A percentile compares a stretch with the other conserved stretches of the same genome.
Evolutionary conservation across 1,284 basidiomycete species (phyloP).

Genomic region (Gymnopus androsaceus): DNA sequence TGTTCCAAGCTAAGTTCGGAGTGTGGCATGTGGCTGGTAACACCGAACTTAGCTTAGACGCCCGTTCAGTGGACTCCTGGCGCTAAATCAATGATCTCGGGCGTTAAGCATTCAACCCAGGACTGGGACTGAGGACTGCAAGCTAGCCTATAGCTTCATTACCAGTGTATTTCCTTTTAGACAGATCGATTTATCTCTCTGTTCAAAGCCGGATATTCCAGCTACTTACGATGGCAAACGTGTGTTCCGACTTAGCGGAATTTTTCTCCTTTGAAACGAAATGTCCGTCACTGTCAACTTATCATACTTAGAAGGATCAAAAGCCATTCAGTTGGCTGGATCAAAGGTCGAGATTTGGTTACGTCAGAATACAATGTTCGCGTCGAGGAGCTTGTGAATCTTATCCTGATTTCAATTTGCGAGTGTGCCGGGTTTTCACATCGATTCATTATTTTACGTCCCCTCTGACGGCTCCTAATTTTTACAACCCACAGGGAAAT

Average conservation of each 20-base stretch:
- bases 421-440: slow-evolving; percentile 34
- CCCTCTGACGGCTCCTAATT: neutral
- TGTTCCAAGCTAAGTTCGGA: too few species aligned
- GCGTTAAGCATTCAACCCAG: too few species aligned
- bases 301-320: slow-evolving; percentile 77
- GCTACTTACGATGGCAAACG: neutral
- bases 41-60: too few species aligned
- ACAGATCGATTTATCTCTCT: neutral
- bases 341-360: slow-evolving; percentile 79
- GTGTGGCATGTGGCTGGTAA: too few species aligned
- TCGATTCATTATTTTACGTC: neutral
- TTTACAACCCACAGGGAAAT: slow-evolving; percentile 70
- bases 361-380: slow-evolving; percentile 95
- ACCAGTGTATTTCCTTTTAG: too few species aligned
- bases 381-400: slow-evolving; percentile 86
- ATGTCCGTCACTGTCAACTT: slow-evolving; percentile 47
- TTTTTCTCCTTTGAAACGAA: slow-evolving; percentile 1
- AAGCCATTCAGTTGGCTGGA: slow-evolving; percentile 61
- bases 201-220: too few species aligned
- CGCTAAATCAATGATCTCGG: too few species aligned
- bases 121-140: too few species aligned
- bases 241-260: neutral
- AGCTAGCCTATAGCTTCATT: too few species aligned
- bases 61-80: slow-evolving; percentile 37
- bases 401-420: slow-evolving; percentile 87